phyloP scores from a whole-genome alignment of 768 basidiomycete genomes.

The Suillus ampliporus region DNA sequence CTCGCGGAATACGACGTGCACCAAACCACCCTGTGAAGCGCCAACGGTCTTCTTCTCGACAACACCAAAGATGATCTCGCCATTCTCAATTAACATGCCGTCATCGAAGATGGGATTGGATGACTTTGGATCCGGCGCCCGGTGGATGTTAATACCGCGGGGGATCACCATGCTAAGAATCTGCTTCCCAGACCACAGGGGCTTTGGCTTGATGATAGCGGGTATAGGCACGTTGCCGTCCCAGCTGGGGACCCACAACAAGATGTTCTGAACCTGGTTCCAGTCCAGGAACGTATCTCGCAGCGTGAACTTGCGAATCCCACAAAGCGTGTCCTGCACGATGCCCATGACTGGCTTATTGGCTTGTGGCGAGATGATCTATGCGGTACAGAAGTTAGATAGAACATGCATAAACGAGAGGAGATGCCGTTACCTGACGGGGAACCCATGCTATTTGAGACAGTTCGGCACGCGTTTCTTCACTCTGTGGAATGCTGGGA shows the following conservation, averaged over 20 bases:
- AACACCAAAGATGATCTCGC: constrained; percentile 92
- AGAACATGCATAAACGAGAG: background rate
- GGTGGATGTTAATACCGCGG: constrained; percentile 91
- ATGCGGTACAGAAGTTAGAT: constrained; percentile 12
- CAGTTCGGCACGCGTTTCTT: constrained; percentile 98
- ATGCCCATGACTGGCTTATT: constrained; percentile 99
- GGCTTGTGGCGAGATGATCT: constrained; percentile 99
- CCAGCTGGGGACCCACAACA: constrained; percentile 98
- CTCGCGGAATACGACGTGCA: constrained; percentile 97
- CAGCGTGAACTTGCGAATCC: constrained; percentile 95
- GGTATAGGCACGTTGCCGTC: constrained; percentile 92
- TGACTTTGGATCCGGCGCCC: constrained; percentile 79
- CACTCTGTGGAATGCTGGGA: constrained; percentile 91
- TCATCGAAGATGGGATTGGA: constrained; percentile 88
- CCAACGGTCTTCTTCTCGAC: constrained; percentile 99
- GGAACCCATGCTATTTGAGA: constrained; percentile 99
- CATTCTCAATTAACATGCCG: constrained; percentile 96
- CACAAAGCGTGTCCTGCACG: constrained; percentile 98
- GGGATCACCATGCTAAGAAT: constrained; percentile 92
- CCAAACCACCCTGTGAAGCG: constrained; percentile 89
- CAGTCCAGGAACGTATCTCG: constrained; percentile 96
- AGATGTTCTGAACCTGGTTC: constrained; percentile 95
- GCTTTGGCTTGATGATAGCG: constrained; percentile 95
- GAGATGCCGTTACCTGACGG: constrained; percentile 67
- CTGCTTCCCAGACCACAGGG: constrained; percentile 98